Conservation (phyloP, 768 basidiomycete genomes). For the Lactarius vividus region DNA sequence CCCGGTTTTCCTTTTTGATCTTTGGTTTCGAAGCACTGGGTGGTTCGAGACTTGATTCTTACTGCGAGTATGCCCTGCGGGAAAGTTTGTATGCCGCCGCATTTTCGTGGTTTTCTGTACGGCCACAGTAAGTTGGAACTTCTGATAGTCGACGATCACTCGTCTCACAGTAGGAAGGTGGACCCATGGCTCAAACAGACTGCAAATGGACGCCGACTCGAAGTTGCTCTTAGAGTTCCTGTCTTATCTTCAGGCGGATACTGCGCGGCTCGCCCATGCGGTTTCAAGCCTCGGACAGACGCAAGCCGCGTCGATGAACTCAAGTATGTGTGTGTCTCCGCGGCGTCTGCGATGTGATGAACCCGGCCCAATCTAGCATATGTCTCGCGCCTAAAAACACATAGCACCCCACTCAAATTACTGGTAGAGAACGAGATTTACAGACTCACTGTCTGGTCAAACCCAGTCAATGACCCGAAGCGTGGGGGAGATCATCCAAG, state of each 20-base stretch:
- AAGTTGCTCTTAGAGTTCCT: conserved; percentile 84
- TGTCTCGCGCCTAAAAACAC: conserved; percentile 49
- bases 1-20: conserved; percentile 83
- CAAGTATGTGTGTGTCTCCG: conserved; percentile 37
- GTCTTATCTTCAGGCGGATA: conserved; percentile 71
- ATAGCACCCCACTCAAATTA: conserved; percentile 73
- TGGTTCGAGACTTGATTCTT: conserved; percentile 80
- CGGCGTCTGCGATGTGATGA: conserved; percentile 15
- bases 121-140: conserved; percentile 71
- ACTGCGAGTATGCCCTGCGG: conserved; percentile 73
- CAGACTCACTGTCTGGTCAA: conserved; percentile 85
- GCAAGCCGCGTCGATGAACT: conserved; percentile 36
- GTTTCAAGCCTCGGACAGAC: conserved; percentile 62
- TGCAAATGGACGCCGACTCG: conserved; percentile 86
- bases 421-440: conserved; percentile 90
- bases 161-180: conserved; percentile 52
- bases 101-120: conserved; percentile 89
- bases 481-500: conserved; percentile 62
- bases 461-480: conserved; percentile 74
- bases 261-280: conserved; percentile 52
- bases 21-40: conserved; percentile 93
- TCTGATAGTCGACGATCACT: background rate
- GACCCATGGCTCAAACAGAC: conserved; percentile 93
- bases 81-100: conserved; percentile 75
- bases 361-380: conserved; percentile 50